Base-by-base conservation (phyloP, 2,329 filamentous ascomycete genomes). In the Fusarium piperis region DNA sequence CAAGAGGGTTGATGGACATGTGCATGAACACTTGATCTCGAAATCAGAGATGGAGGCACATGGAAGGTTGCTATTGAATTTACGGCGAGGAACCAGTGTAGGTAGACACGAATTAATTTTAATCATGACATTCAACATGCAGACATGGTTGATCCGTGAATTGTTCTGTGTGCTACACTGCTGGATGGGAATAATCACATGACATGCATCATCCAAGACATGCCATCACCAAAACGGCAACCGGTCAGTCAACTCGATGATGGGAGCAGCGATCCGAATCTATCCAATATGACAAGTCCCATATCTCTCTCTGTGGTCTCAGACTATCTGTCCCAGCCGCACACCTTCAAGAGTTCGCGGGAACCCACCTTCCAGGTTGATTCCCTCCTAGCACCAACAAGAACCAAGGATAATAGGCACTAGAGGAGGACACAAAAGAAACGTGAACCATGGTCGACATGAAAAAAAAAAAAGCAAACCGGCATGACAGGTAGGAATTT, bases 381-480 rank as follows among this genome's bases (percentile, higher is more conserved):
- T 2, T 26, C 20, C 18, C 18, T 11, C 32, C 48, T n/a, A 12
- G 13, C 5, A 44, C 58, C 23, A 20, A 65, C 30, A 23, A 15
- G 44, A 11, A 23, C 30, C 13, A 15, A 13, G 23, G 12, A 23
- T 4, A 36, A 20, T 12, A 3, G 15, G 8, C 23, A 38, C 23
- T 28, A 28, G 41, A 23, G 9, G 13, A 28, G 15, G 23, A 4
- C 16, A 12, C 44, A 59, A 58, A 63, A 55, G 11, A 52, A 72
- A 63, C n/a, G 48, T 58, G 55, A 66, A 36, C 44, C 60, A 44
- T 52, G 65, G 23, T n/a, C n/a, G 62, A 46, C 39, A 68, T 59
- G 64, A 58, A 62, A 72, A 62, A 62, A 60, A 58, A 62, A 72
- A 62, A 62, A 60, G 10, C 4, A 28, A 18, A 10, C 11, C 16